phyloP scores from a whole-genome alignment of 2,329 filamentous ascomycete species.

The Ceratocystis albifundus region DNA sequence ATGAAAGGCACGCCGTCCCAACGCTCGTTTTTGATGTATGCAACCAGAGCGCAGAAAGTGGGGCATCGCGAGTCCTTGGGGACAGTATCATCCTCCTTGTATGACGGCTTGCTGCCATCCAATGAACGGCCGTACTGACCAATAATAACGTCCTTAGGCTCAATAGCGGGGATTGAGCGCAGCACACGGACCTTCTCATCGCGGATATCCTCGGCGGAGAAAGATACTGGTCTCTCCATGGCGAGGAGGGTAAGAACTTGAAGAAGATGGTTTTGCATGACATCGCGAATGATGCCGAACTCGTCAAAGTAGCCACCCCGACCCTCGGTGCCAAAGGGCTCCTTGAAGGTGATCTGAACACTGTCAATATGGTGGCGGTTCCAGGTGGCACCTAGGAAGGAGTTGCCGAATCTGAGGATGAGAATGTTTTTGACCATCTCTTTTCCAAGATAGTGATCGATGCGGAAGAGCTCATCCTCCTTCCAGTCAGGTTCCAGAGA shows the following conservation, averaged over 20 bases:
- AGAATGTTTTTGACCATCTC: conserved; percentile 99
- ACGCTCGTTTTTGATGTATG: conserved; percentile 98
- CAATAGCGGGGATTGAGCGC: conserved; percentile 82
- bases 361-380: conserved; percentile 99
- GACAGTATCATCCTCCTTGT: conserved; percentile 98
- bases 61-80: conserved; percentile 95
- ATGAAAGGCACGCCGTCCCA: conserved; percentile 99
- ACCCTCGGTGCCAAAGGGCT: conserved; percentile 96
- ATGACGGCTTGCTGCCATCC: conserved; percentile 89
- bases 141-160: conserved; percentile 99
- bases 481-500: conserved; percentile 96
- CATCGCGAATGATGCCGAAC: conserved; percentile 97
- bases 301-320: conserved; percentile 98
- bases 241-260: conserved; percentile 92
- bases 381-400: conserved; percentile 97
- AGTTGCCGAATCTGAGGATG: conserved; percentile 94
- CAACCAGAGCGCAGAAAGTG: conserved; percentile 93
- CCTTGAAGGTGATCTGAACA: conserved; percentile 98
- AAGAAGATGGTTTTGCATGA: conserved; percentile 98
- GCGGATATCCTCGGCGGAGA: conserved; percentile 94
- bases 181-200: conserved; percentile 98
- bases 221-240: conserved; percentile 97
- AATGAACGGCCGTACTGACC: conserved; percentile 95
- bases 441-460: conserved; percentile 98
- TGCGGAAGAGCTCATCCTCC: conserved; percentile 97